These are phyloP conservation scores for Furcasterigmium furcatum DNA, from an alignment of 2,329 filamentous ascomycete species.

Conservation along the genomic window DNA sequence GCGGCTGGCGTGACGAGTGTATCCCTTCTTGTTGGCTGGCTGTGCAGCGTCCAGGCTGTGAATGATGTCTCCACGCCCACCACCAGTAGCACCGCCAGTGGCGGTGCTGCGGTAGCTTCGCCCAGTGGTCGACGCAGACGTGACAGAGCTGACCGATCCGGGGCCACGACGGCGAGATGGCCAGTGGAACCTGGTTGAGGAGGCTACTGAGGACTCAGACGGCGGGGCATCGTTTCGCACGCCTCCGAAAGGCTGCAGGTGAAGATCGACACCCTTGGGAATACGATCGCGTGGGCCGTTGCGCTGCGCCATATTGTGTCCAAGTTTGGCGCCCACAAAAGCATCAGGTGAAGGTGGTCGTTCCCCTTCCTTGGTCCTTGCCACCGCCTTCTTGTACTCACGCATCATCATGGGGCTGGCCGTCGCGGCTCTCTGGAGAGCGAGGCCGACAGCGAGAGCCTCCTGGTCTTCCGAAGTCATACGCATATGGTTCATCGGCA, in stretches of 20 bases:
- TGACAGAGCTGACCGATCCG: slow-evolving; percentile 56
- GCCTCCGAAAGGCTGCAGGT: slow-evolving; percentile 50
- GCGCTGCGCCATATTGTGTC: slow-evolving; percentile 54
- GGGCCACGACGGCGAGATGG: slow-evolving; percentile 50
- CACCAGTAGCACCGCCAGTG: slow-evolving; percentile 17
- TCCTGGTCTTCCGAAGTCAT: slow-evolving; percentile 37
- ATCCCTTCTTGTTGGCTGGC: slow-evolving; percentile 52
- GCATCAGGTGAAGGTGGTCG: slow-evolving; percentile 49
- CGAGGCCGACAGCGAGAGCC: slow-evolving; percentile 37
- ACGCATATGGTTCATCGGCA: slow-evolving; percentile 21
- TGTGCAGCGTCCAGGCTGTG: slow-evolving; percentile 79
- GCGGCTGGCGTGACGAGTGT: slow-evolving; percentile 52
- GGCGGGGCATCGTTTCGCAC: slow-evolving; percentile 48
- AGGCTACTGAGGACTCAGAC: slow-evolving; percentile 50
- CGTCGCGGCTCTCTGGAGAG: slow-evolving; percentile 62
- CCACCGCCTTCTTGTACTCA: slow-evolving; percentile 24
- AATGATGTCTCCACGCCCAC: slow-evolving; percentile 77
- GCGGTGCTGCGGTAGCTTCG: slow-evolving; percentile 49
- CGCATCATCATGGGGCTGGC: slow-evolving; percentile 64
- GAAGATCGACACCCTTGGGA: slow-evolving; percentile 64
- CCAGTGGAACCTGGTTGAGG: slow-evolving; percentile 54
- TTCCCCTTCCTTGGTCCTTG: slow-evolving; percentile 28
- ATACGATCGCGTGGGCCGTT: slow-evolving; percentile 77
- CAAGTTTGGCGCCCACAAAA: slow-evolving; percentile 60
- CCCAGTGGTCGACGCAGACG: slow-evolving; percentile 50